Base-by-base conservation (phyloP, 2,329 filamentous ascomycete genomes). In the Aspergillus unguis region DNA sequence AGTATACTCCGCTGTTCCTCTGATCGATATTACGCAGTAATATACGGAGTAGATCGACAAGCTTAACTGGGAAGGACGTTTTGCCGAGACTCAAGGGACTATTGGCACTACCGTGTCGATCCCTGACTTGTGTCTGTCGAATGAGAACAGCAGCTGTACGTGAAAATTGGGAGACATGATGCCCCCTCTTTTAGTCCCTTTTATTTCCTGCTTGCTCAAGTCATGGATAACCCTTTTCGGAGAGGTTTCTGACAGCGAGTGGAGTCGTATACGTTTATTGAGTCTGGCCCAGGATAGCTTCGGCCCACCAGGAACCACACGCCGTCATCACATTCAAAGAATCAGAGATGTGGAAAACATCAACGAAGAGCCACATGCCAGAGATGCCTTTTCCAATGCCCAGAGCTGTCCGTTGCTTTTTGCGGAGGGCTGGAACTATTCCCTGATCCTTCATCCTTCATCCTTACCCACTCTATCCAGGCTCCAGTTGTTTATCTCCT, bases 31-130 rank as follows among this genome's bases (percentile, higher is more conserved):
- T 17, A 17, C 17, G 17, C 17, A 17, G 17, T 17, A 17, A 17
- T 17, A 17, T 17, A 17, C 17, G 17, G 17, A 17, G 17, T 26
- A 44, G 44, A 37, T 37, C 32, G 29, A 41, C 45, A 43, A 49
- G 47, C 47, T 49, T 41, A 49, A 49, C 8, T 42, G 38, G 47
- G 38, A 49, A 32, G 29, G 47, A 29, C 47, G 47, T 43, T 43
- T 29, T 43, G 47, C 29, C n/a, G 35, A 25, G 47, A 49, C 26
- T 5, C 38, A 32, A 27, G 47, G 43, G 58, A 70, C 68, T 70
- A 70, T 70, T 70, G 68, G 61, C 62, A 68, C 66, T 67, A 64
- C 64, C 60, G 62, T 64, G 68, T 70, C 68, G 68, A 71, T 69
- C 68, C 62, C 46, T 61, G 66, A 66, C 60, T 53, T 43, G 50